Conservation (phyloP, 805 yeast genomes). For the Torulaspora microellipsoides region DNA sequence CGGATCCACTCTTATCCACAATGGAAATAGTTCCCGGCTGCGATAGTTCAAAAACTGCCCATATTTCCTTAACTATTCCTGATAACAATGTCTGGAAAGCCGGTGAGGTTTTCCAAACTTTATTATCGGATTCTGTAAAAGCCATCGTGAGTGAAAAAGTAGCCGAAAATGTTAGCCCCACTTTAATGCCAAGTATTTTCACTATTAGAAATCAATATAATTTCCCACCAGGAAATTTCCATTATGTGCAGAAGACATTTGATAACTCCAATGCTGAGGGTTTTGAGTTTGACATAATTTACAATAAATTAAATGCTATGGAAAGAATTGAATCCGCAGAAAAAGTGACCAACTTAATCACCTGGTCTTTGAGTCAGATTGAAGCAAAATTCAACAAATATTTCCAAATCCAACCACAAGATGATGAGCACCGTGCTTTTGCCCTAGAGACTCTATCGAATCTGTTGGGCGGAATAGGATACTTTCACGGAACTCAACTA, state of each 20-base stretch:
- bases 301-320: slow-evolving; percentile 43
- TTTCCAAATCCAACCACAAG: slow-evolving; percentile 42
- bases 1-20: slow-evolving; percentile 27
- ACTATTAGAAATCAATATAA: slow-evolving; percentile 53
- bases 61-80: slow-evolving; percentile 66
- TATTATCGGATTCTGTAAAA: slow-evolving; percentile 66
- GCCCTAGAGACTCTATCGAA: slow-evolving; percentile 80
- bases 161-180: slow-evolving; percentile 25
- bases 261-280: slow-evolving; percentile 43
- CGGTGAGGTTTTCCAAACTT: slow-evolving; percentile 62
- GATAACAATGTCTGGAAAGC: slow-evolving; percentile 73
- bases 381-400: slow-evolving; percentile 44
- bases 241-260: slow-evolving; percentile 71
- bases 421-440: slow-evolving; percentile 45
- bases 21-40: slow-evolving; percentile 36
- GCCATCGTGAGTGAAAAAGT: slow-evolving; percentile 30
- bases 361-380: slow-evolving; percentile 30
- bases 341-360: slow-evolving; percentile 22
- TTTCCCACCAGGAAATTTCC: slow-evolving; percentile 67
- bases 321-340: slow-evolving; percentile 35
- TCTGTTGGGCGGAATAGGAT: slow-evolving; percentile 84
- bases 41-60: slow-evolving; percentile 60
- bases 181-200: slow-evolving; percentile 41
- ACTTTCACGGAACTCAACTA: slow-evolving; percentile 75
- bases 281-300: slow-evolving; percentile 71